Base-by-base conservation (phyloP, 2,329 filamentous ascomycete species). In the Huntiella abstrusa region DNA sequence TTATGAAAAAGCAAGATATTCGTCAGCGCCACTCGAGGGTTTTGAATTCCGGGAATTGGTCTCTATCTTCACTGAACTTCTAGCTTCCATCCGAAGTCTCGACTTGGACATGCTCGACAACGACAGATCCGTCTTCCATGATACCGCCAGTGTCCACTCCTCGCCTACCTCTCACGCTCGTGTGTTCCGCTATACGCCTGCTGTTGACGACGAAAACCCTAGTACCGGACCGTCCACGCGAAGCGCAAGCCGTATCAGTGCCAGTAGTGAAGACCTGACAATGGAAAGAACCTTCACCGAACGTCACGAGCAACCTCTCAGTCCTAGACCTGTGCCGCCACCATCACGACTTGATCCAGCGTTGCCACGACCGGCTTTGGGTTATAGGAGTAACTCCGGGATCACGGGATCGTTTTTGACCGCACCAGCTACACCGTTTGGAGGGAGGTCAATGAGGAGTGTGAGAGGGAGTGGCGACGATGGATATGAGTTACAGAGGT, bases 1-100 rank as follows among this genome's bases (percentile, higher is more conserved):
- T 15, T 98, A 95, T 62, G 91, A 96, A 62, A 68, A 73, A 48
- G 85, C 86, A 2, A 78, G 88, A 36, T 98, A 93, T 63, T 87
- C 83, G 2, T 73, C 72, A 0, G 64, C 67, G 4, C 72, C 80
- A 1, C 64, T 94, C 3, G 71, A 74, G 2, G 80, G 87, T 53
- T 56, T 62, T 0, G 71, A 80, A 44, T 96, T 98, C 58, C 71
- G 81, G 34, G 64, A 70, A 16, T 65, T 95, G 28, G 95, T 95
- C 85, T 72, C 77, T 48, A 68, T 83, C 19, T 95, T 96, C 60
- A 82, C 87, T 2, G 75, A 82, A 45, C 65, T 96, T 0, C 65
- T 96, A 11, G 75, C 81, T 45, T 72, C 70, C 13, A 93, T 96
- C 82, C 70, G 66, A 22, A 68, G 73, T 0, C 63, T 84, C 3